These are phyloP conservation scores for Dictyostelium intermedium DNA, from an alignment of 78 protist species.

Conservation along the genomic window DNA sequence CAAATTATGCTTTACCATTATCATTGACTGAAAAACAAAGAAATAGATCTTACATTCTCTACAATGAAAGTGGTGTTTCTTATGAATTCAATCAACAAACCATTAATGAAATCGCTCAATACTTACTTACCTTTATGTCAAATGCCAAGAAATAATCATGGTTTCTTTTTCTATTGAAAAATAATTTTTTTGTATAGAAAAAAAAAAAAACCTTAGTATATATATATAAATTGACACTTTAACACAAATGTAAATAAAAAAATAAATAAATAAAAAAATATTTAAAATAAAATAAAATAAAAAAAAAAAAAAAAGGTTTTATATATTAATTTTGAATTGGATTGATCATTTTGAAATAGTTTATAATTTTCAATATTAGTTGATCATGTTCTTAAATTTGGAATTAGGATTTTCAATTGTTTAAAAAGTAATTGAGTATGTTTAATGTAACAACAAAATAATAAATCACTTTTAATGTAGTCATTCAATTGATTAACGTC, in stretches of 20 bases:
- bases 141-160: not conserved
- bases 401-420: not conserved
- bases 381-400: not conserved
- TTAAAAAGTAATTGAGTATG: not conserved
- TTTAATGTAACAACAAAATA: not conserved
- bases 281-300: no score
- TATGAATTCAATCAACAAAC: not conserved
- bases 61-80: not conserved
- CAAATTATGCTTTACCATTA: not conserved
- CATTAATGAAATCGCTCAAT: not conserved
- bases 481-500: not conserved
- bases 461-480: not conserved
- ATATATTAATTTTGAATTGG: no score
- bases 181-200: not conserved
- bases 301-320: no score
- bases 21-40: not conserved
- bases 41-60: not conserved
- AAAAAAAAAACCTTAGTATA: not conserved
- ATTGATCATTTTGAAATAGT: not conserved
- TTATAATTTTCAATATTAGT: not conserved
- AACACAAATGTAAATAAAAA: not conserved
- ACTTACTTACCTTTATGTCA: not conserved
- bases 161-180: not conserved
- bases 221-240: no score
- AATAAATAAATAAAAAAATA: not conserved